Conservation (phyloP, 768 basidiomycete genomes). For the Mycena rebaudengoi region DNA sequence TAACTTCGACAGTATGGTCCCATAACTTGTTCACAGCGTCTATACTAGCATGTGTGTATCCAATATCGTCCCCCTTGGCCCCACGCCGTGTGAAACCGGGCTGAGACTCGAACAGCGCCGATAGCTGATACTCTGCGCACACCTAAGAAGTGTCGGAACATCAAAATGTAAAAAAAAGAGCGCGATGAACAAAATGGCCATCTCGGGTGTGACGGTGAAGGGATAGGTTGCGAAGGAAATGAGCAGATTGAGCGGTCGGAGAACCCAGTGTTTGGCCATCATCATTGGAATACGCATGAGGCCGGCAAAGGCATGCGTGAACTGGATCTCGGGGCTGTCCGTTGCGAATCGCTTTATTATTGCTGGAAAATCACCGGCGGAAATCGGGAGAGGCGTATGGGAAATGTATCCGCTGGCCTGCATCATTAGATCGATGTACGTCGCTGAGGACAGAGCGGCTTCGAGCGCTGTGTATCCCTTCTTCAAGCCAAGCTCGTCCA, state of each 20-base stretch:
- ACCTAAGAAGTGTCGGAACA: neutral
- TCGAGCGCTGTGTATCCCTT: conserved; percentile 36
- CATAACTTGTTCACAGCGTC: conserved; percentile 23
- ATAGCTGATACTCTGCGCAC: conserved; percentile 27
- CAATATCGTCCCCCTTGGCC: conserved; percentile 31
- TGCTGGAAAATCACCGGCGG: neutral
- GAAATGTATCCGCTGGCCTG: conserved; percentile 33
- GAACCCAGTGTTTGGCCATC: conserved; percentile 13
- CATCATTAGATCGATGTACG: conserved; percentile 48
- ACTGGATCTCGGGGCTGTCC: conserved; percentile 40
- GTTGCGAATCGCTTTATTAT: conserved; percentile 39
- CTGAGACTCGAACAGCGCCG: conserved; percentile 18
- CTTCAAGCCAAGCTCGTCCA: conserved; percentile 48
- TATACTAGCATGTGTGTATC: conserved; percentile 8
- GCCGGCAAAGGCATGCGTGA: conserved; percentile 48
- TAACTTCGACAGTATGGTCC: conserved; percentile 31
- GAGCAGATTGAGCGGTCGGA: conserved; percentile 21
- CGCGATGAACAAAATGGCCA: neutral
- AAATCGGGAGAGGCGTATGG: neutral
- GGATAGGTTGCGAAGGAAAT: conserved; percentile 18
- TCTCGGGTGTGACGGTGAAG: conserved; percentile 24
- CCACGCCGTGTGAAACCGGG: conserved; percentile 26
- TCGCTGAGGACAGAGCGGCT: conserved; percentile 31
- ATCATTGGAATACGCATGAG: conserved; percentile 42
- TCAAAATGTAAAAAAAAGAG: neutral